Evolutionary conservation across 148 eudicot species (phyloP).

Genomic region (Persicaria maculosa): DNA sequence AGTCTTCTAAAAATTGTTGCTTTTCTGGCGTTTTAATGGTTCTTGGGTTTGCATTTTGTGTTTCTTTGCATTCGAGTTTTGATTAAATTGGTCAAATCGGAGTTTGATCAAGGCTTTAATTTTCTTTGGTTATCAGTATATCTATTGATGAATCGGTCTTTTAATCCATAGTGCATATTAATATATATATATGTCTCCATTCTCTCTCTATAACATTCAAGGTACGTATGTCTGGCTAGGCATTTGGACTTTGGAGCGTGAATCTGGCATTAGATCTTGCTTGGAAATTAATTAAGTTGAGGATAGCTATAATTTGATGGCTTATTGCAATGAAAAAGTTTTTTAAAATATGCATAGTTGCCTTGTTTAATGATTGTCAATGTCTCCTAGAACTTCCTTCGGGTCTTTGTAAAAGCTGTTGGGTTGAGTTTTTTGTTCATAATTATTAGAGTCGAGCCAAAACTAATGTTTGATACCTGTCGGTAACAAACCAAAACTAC

Average conservation of each 20-base stretch:
- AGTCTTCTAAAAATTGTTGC: not conserved
- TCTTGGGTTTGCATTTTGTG: conserved; percentile 8
- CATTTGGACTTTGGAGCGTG: not conserved
- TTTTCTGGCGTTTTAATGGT: not conserved
- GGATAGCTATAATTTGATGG: not conserved
- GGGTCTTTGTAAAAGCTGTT: too few relatives aligned
- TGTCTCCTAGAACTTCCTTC: too few relatives aligned
- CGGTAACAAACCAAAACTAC: too few relatives aligned
- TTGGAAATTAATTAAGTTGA: not conserved
- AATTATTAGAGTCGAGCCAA: too few relatives aligned
- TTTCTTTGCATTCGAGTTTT: not conserved
- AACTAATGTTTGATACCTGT: too few relatives aligned
- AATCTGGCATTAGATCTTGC: not conserved
- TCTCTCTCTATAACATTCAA: not conserved
- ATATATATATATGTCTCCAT: not conserved
- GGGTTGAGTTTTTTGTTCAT: too few relatives aligned
- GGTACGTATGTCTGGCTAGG: not conserved
- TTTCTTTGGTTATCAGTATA: not conserved
- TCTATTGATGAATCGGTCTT: not conserved
- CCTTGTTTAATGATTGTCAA: too few relatives aligned
- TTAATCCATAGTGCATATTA: not conserved
- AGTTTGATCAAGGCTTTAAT: conserved; percentile 1
- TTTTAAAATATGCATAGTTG: too few relatives aligned
- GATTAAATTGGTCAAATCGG: not conserved
- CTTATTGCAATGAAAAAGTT: too few relatives aligned